A percentile compares a stretch with the other conserved stretches of the same genome.
Conservation (phyloP, 306 rosid species). For the Malus sieversii region DNA sequence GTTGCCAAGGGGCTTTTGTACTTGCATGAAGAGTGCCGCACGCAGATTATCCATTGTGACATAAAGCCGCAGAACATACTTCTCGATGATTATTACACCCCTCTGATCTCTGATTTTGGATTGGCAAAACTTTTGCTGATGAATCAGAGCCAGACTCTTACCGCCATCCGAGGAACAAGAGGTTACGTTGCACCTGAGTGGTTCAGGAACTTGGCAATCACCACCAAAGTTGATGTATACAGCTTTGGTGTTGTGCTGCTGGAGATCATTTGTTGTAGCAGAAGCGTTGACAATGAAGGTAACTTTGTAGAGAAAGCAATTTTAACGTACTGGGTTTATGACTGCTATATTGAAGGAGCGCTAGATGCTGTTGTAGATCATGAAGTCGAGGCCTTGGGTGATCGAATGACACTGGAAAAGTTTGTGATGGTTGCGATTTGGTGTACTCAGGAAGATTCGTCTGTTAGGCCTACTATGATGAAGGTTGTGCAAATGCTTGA, state of each 20-base stretch:
- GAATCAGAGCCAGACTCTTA: constrained; percentile 14
- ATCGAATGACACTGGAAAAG: constrained; percentile 15
- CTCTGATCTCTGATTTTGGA: constrained; percentile 28
- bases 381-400: constrained; percentile 12
- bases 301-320: background rate
- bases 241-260: constrained; percentile 17
- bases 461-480: too few relatives aligned
- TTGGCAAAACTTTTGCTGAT: constrained; percentile 22
- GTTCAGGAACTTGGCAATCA: constrained; percentile 10
- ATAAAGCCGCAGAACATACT: constrained; percentile 37
- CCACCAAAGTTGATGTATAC: constrained; percentile 4
- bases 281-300: background rate
- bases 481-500: background rate
- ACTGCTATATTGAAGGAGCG: constrained; percentile 1
- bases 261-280: constrained; percentile 25
- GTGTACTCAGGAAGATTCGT: background rate
- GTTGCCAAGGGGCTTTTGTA: constrained; percentile 15
- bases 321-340: constrained; percentile 23
- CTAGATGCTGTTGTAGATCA: constrained; percentile 7
- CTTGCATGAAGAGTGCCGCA: constrained; percentile 29
- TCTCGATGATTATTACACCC: constrained; percentile 3
- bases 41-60: constrained; percentile 30
- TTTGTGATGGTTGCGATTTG: constrained; percentile 27
- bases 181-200: constrained; percentile 39
- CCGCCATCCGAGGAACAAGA: constrained; percentile 29